Base-by-base conservation (phyloP, 2,329 filamentous ascomycete species). In the Phaeosphaeriaceae sp. region DNA sequence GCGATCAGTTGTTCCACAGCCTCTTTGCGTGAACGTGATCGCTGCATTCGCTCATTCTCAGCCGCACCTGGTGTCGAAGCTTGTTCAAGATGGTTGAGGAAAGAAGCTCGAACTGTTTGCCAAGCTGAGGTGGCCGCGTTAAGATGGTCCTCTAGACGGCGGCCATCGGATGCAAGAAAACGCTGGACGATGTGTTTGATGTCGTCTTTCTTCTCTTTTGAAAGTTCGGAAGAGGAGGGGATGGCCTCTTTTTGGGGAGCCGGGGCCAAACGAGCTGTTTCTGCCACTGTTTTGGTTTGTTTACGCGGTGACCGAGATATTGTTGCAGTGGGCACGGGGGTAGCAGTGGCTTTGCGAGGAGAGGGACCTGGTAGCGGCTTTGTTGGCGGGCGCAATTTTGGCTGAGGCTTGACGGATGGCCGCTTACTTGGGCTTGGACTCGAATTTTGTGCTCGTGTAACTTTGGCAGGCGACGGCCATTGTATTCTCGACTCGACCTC, bases 1-100 rank as follows among this genome's bases (percentile, higher is more conserved):
- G 28, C 15, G 1, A 69, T 59, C 46, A 78, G 54, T 23, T 69
- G 63, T 52, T 77, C 69, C 1, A 77, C 48, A n/a, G 74, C 72
- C 13, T 72, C 69, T 54, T 76, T 77, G 32, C 61, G 68, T 8
- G 63, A 63, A 35, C 68, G 71, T 21, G 69, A 55, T 43, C 65
- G 56, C 40, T 71, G 59, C 49, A 76, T 61, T 15, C 66, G 66
- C 44, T 70, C 65, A 44, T 63, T 56, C 47, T 69, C 68, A 23
- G 52, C 55, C 13, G 67, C 61, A 44, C 68, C 63, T 3, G 69
- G 64, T 28, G 49, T 59, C 2, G 68, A 73, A 42, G 63, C 61
- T 26, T 73, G 67, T 44, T 65, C 65, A 4, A 74, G 26, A 59
- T 74, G 69, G 32, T 65, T 64, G 1, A 70, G 49, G 46, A 74